These are phyloP conservation scores for Paecilomyces variotii DNA, from an alignment of 2,329 filamentous ascomycete genomes.

Conservation along the genomic window DNA sequence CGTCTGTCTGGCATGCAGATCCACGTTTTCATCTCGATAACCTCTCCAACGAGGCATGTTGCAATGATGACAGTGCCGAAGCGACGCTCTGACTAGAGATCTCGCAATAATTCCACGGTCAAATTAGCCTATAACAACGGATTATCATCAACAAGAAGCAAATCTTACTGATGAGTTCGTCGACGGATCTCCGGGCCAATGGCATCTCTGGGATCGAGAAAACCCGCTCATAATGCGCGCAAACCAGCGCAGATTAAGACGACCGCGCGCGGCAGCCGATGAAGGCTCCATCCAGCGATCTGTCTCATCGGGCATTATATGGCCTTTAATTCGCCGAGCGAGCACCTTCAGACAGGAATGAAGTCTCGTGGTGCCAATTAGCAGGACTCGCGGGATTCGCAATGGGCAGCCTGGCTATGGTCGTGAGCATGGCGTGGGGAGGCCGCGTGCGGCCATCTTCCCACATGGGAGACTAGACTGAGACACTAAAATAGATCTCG, in stretches of 20 bases:
- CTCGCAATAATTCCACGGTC: no score
- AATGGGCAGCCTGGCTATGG: not conserved
- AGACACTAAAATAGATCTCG: not conserved
- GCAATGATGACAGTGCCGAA: not conserved
- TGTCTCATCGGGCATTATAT: not conserved
- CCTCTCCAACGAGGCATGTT: not conserved
- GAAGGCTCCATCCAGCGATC: not conserved
- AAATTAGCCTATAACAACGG: no score
- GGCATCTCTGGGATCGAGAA: not conserved
- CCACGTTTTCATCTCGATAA: not conserved
- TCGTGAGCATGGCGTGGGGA: not conserved
- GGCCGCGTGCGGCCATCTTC: not conserved
- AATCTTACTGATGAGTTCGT: no score
- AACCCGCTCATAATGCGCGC: constrained; percentile 1
- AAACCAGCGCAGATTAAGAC: not conserved
- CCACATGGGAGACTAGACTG: not conserved
- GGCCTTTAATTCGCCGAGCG: not conserved
- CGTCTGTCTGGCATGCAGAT: not conserved
- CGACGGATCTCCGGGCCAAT: not conserved
- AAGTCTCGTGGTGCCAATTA: not conserved
- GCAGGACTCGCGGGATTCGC: not conserved
- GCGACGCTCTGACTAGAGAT: no score
- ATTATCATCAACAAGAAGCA: no score
- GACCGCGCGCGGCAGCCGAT: not conserved
- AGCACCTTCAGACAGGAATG: not conserved